phyloP scores from a whole-genome alignment of 305 asterid species.

The Rubia occidens region DNA sequence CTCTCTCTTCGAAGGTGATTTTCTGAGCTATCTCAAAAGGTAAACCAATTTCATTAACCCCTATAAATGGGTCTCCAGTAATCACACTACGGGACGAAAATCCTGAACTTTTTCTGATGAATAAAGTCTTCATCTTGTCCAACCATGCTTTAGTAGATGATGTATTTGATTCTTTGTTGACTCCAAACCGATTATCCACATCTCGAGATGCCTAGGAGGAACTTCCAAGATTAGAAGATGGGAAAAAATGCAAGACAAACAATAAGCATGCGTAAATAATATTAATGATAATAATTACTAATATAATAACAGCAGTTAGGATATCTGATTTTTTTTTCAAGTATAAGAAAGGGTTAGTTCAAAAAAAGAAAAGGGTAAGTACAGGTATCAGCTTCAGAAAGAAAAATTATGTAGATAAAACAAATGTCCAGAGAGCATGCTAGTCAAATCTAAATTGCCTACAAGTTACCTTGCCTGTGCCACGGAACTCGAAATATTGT shows the following conservation, averaged over 20 bases:
- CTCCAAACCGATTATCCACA: constrained; percentile 76
- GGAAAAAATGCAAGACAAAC: not conserved
- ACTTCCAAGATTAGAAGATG: constrained; percentile 9
- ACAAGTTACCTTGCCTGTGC: constrained; percentile 78
- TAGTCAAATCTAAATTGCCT: not conserved
- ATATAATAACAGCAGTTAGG: not conserved
- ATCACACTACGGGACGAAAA: constrained; percentile 96
- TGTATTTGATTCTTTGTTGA: constrained; percentile 49
- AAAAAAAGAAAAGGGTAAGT: not conserved
- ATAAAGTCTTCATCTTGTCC: constrained; percentile 91
- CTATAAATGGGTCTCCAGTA: constrained; percentile 90
- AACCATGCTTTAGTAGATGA: constrained; percentile 95
- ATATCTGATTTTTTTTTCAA: not conserved
- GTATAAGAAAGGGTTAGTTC: not conserved
- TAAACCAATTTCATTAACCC: constrained; percentile 81
- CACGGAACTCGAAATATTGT: constrained; percentile 75
- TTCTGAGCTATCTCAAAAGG: constrained; percentile 87
- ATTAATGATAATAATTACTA: not conserved
- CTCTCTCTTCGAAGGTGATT: constrained; percentile 86
- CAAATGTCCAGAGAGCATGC: not conserved
- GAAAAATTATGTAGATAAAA: not conserved
- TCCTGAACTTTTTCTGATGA: constrained; percentile 95
- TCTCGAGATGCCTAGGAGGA: constrained; percentile 80
- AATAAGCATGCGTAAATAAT: not conserved
- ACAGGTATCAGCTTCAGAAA: not conserved